Percentiles rank a stretch among this genome's conserved stretches.
phyloP scores from a whole-genome alignment of 73 alveolate species.

The Paramecium sonneborni region DNA sequence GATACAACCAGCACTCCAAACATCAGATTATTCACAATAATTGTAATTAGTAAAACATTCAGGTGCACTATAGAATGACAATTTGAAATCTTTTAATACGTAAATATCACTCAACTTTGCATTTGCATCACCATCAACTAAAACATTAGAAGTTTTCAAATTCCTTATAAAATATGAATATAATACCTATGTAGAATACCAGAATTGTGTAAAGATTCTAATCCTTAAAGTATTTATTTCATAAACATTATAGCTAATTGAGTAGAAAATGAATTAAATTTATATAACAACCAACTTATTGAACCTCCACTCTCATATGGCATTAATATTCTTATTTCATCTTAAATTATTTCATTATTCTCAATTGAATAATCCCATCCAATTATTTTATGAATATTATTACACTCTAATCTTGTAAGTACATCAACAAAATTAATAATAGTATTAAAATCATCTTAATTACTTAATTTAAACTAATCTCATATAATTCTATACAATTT shows the following conservation, averaged over 20 bases:
- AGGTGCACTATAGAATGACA: constrained; percentile 19
- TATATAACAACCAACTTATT: neutral
- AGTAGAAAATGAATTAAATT: neutral
- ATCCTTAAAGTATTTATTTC: neutral
- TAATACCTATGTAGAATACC: neutral
- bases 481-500: neutral
- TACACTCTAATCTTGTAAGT: neutral
- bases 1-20: constrained; percentile 56
- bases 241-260: neutral
- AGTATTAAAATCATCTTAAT: neutral
- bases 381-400: neutral
- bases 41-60: neutral
- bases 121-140: constrained; percentile 50
- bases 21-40: constrained; percentile 8
- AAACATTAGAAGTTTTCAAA: constrained; percentile 23
- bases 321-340: neutral
- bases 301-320: neutral
- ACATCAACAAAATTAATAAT: neutral
- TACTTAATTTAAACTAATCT: neutral
- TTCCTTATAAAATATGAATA: neutral
- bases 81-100: neutral
- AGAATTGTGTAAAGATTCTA: neutral
- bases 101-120: constrained; percentile 24
- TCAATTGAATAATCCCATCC: neutral
- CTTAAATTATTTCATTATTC: neutral